Evolutionary conservation across 441 rosid species (phyloP), one percentile per base, ranked within the genome.

Genomic region (Gossypium schwendimanii): DNA sequence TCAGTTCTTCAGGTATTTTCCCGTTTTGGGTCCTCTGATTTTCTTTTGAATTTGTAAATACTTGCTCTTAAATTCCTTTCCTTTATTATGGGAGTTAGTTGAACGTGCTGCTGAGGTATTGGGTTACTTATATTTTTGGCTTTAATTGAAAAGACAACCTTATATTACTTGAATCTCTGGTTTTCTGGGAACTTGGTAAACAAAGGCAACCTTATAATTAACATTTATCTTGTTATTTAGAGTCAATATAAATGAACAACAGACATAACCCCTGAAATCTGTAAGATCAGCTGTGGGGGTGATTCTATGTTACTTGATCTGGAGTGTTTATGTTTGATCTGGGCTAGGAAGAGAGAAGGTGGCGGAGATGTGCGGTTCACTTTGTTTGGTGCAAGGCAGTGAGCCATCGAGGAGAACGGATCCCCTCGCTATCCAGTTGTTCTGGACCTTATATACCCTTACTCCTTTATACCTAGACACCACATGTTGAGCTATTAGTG

Each of bases 1-100:
- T 82, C 75, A 18, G 58, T 83, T 59, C 71, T 82, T 21, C 71
- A 88, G 97, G 98, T 93, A 86, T 1, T 31, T 31, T 72, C 21
- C 21, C 31, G 6, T 24, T 78, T 49, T 31, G 50, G 3, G 33
- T 66, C 69, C 41, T 9, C 61, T 55, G 31, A 31, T 23, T 71
- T 69, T 33, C 54, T 1, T 67, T 63, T 73, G n/a, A 28, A 57
- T 6, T 3, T 67, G 9, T 24, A 17, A 23, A 41, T 21, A 11
- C 47, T 63, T 50, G 36, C 23, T 64, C 3, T 64, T 21, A 23
- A 21, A 11, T 20, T 6, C 33, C 4, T 44, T 12, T 64, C 54
- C 52, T 64, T 63, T 44, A 15, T 44, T 64, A 21, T 23, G 26
- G 8, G n/a, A 17, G 45, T 36, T 36, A 33, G 67, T 36, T 62